Base-by-base conservation (phyloP, 106 monocot genomes). In the Apostasia shenzhenica region DNA sequence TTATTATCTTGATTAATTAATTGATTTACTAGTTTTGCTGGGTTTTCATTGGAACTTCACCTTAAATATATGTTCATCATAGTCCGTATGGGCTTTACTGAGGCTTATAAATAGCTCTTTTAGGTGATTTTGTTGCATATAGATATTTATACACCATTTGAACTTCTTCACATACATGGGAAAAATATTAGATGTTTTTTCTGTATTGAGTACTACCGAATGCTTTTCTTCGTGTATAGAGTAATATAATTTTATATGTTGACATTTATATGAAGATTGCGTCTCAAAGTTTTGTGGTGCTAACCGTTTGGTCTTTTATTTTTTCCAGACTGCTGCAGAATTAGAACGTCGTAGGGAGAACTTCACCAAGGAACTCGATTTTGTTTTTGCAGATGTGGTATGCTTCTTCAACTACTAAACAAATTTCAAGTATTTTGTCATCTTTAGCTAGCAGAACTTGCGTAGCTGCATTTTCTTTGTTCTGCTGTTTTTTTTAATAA, bases 301-400 rank as follows among this genome's bases (percentile, higher is more conserved):
- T 72, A n/a, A 72, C 6, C 3, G 13, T 50, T 49, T 58, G 7
- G 14, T 26, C 2, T 54, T 53, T 42, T 41, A 13, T 47, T 72
- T 70, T 49, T 66, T 48, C 14, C 77, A 93, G 93, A 89, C 93
- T 78, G 86, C 84, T 54, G 93, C 89, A 55, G 93, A 93, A 64
- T 89, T 57, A 63, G 86, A 93, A 64, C 75, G 81, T 11, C 83
- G 89, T 4, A 83, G 83, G 68, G 93, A 93, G 68, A 89, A 89
- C 51, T 93, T 93, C 58, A 13, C 66, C 8, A 93, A 89, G 67
- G 93, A 93, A 75, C 73, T 93, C 45, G 93, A 93, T 82, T 93
- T 93, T 81, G 93, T 93, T 69, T 12, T 93, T 60, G 89, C 89
- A 44, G 93, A 93, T 86, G 93, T 93, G 89, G 93, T 93, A 86